A percentile compares a stretch with the other conserved stretches of the same genome.
Evolutionary conservation across 2,329 filamentous ascomycete genomes (phyloP).

Genomic region (Epichloe festucae): DNA sequence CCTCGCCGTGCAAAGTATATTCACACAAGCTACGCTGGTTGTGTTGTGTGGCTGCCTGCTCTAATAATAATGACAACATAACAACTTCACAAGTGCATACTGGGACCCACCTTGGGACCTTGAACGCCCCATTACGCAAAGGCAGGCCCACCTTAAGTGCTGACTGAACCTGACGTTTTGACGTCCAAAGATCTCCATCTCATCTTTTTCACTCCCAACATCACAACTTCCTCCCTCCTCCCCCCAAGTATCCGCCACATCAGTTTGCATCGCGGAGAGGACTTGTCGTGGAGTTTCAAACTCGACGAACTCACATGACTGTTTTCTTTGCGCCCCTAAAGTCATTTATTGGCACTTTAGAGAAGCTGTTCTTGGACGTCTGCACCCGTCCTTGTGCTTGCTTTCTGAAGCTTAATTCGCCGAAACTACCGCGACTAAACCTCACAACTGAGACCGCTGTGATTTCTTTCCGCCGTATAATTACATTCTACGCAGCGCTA

Average conservation of each 20-base stretch:
- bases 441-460: conserved; percentile 2
- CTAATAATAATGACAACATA: neutral
- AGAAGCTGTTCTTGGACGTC: conserved; percentile 25
- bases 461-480: neutral
- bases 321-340: neutral
- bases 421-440: neutral
- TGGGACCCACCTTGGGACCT: neutral
- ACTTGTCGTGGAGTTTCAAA: neutral
- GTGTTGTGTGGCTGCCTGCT: too few species aligned
- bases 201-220: conserved; percentile 13
- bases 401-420: conserved; percentile 7
- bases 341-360: conserved; percentile 2
- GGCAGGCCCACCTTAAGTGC: conserved; percentile 23
- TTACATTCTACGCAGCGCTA: neutral
- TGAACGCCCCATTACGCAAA: conserved; percentile 24
- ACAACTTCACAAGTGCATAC: neutral
- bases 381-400: conserved; percentile 26
- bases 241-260: conserved; percentile 5
- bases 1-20: too few species aligned
- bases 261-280: conserved; percentile 2
- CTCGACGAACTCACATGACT: too few species aligned
- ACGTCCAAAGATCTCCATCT: conserved; percentile 11
- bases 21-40: too few species aligned
- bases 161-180: conserved; percentile 25
- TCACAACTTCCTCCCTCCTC: conserved; percentile 12